phyloP scores from a whole-genome alignment of 179 eudicot genomes.

The Sideroxylon spinosum region DNA sequence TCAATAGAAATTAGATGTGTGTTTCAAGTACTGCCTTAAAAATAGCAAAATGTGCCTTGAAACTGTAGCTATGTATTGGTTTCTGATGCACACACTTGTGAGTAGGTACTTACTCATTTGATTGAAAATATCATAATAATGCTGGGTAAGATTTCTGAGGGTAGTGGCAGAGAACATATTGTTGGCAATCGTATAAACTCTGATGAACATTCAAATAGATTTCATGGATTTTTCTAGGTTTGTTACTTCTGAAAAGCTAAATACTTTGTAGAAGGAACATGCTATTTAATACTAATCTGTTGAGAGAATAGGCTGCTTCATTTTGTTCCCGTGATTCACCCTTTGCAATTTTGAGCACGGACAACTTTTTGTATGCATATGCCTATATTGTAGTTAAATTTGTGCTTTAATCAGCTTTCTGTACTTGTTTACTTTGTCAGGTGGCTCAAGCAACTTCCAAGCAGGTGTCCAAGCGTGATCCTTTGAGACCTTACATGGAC shows the following conservation, averaged over 20 bases:
- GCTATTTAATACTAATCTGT: neutral
- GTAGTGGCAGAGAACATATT: neutral
- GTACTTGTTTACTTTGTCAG: slow-evolving; percentile 34
- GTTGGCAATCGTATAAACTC: neutral
- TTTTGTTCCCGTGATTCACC: neutral
- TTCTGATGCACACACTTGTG: neutral
- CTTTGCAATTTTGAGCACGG: neutral
- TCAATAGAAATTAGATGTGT: neutral
- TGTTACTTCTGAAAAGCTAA: neutral
- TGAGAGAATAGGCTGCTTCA: neutral
- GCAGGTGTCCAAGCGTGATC: slow-evolving; percentile 97
- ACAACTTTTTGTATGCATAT: neutral
- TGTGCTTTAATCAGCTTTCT: neutral
- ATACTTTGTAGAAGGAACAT: neutral
- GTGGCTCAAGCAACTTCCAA: slow-evolving; percentile 97
- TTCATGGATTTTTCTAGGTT: neutral
- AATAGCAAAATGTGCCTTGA: neutral
- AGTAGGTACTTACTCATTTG: neutral
- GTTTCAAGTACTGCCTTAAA: neutral
- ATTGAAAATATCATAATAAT: neutral
- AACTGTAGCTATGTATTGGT: neutral
- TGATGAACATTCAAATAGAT: neutral
- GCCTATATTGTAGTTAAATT: neutral
- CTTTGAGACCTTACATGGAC: slow-evolving; percentile 84
- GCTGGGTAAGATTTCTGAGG: neutral